Percentiles rank a stretch among this genome's conserved stretches.
These are phyloP conservation scores for Salix suchowensis DNA, from an alignment of 345 rosid species.

Conservation along the genomic window DNA sequence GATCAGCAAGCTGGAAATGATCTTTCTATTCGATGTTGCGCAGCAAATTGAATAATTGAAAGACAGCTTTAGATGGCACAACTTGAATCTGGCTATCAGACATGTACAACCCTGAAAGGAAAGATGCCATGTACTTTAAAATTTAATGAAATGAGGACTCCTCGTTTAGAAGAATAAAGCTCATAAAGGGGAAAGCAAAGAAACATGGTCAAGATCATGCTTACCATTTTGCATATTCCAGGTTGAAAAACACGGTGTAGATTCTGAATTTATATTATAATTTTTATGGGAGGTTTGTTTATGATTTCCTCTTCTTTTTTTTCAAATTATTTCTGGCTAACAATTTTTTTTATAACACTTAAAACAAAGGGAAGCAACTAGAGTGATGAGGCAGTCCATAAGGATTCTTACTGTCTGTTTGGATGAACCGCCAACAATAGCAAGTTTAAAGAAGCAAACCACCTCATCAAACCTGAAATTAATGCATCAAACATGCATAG, in stretches of 20 bases:
- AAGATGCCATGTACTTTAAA: background rate
- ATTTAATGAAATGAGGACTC: background rate
- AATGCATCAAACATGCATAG: background rate
- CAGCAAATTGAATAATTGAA: background rate
- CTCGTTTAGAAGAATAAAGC: background rate
- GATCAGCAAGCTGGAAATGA: background rate
- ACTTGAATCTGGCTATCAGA: background rate
- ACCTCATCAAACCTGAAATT: background rate
- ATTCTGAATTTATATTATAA: background rate
- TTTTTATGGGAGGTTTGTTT: background rate
- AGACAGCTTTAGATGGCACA: background rate
- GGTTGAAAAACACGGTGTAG: background rate
- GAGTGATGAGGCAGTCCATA: background rate
- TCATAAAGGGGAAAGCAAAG: background rate
- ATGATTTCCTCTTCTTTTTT: background rate
- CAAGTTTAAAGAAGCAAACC: background rate
- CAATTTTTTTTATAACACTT: background rate
- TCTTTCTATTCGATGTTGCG: background rate
- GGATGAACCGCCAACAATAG: background rate
- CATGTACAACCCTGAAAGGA: background rate
- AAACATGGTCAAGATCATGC: background rate
- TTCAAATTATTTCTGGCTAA: no score
- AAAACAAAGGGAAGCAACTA: background rate
- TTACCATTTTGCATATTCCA: background rate
- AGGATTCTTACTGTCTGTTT: background rate